Conservation (phyloP, 73 alveolate species). For the Uronychia binucleata region DNA sequence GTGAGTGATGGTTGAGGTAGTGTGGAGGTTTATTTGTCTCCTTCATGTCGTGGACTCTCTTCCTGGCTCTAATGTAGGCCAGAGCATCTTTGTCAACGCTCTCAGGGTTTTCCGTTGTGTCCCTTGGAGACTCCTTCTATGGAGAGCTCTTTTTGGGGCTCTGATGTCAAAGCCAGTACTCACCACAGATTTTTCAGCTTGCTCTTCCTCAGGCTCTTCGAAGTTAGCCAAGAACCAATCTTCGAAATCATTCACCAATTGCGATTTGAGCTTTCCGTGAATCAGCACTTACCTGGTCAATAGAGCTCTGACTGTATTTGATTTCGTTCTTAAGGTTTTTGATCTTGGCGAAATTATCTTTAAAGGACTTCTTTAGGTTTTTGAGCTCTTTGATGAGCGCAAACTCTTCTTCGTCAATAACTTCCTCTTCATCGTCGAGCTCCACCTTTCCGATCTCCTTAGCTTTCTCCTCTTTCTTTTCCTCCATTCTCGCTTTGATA, state of each 20-base stretch:
- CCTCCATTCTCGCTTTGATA: slow-evolving; percentile 61
- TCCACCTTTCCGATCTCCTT: slow-evolving; percentile 60
- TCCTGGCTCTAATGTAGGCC: neutral
- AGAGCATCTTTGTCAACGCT: neutral
- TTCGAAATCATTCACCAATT: slow-evolving; percentile 71
- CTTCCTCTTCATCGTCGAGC: slow-evolving; percentile 58
- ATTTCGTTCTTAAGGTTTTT: slow-evolving; percentile 82
- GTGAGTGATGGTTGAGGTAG: slow-evolving; percentile 3
- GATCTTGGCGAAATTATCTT: slow-evolving; percentile 85
- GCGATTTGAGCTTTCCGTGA: slow-evolving; percentile 27
- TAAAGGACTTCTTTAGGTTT: slow-evolving; percentile 85
- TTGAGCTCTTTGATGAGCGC: slow-evolving; percentile 84
- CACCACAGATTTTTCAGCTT: neutral
- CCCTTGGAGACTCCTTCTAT: neutral
- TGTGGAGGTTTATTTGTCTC: neutral
- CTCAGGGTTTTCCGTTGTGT: neutral
- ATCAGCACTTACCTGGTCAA: slow-evolving; percentile 51
- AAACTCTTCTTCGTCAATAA: slow-evolving; percentile 98
- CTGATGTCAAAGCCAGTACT: neutral
- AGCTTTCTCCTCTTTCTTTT: slow-evolving; percentile 82
- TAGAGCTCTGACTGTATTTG: slow-evolving; percentile 68
- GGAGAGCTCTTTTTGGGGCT: neutral
- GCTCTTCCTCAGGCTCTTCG: slow-evolving; percentile 36
- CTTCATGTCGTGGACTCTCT: neutral
- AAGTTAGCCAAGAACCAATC: slow-evolving; percentile 75